These are phyloP conservation scores for Boletus sp. DNA, from an alignment of 768 basidiomycete species.

Conservation along the genomic window DNA sequence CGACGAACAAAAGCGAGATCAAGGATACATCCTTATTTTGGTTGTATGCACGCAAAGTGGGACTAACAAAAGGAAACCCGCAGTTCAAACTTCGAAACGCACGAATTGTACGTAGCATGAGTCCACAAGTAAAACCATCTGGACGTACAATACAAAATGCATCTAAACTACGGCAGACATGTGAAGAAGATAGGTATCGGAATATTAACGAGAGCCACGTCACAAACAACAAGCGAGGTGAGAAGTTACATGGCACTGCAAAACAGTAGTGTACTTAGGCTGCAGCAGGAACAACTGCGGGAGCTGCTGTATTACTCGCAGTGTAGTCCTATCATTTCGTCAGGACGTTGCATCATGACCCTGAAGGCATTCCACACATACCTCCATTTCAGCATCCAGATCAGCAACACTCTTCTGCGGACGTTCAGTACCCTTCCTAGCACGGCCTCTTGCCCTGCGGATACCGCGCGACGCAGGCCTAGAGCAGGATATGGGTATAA, in stretches of 20 bases:
- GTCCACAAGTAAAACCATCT: slow-evolving; percentile 4
- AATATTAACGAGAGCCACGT: slow-evolving; percentile 15
- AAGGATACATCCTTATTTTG: not conserved
- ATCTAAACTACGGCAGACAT: slow-evolving; percentile 22
- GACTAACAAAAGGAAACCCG: not conserved
- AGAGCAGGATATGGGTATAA: slow-evolving; percentile 11
- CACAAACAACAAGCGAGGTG: not conserved
- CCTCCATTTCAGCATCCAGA: slow-evolving; percentile 98
- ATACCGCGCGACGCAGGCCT: slow-evolving; percentile 40
- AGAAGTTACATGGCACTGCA: slow-evolving; percentile 4
- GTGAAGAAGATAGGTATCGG: slow-evolving; percentile 19
- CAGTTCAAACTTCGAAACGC: too few species aligned
- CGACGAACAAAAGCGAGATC: not conserved
- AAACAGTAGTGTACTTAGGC: slow-evolving; percentile 15
- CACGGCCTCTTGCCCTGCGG: slow-evolving; percentile 45
- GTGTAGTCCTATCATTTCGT: slow-evolving; percentile 61
- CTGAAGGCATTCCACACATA: slow-evolving; percentile 33
- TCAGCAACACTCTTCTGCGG: slow-evolving; percentile 82
- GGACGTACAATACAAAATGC: slow-evolving; percentile 22
- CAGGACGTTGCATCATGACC: not conserved
- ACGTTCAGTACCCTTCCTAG: slow-evolving; percentile 52
- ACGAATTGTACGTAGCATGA: too few species aligned
- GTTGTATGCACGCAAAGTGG: not conserved
- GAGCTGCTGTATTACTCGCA: slow-evolving; percentile 44
- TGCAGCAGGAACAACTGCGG: slow-evolving; percentile 48